These are phyloP conservation scores for Phytopythium ostracodes DNA, from an alignment of 352 stramenopile species.

Conservation along the genomic window DNA sequence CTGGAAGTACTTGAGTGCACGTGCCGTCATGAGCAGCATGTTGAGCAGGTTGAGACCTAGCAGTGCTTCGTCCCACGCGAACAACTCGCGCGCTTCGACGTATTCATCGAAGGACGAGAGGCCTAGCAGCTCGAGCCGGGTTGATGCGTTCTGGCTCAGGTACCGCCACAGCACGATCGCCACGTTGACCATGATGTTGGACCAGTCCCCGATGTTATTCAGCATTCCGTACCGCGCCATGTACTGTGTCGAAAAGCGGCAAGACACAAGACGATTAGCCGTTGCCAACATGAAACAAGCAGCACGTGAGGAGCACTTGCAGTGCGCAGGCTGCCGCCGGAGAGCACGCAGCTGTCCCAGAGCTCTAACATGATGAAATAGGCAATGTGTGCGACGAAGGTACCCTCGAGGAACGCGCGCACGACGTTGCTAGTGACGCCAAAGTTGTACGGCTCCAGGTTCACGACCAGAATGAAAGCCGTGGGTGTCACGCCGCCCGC, in stretches of 20 bases:
- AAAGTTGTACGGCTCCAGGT: constrained; percentile 70
- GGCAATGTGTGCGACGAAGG: constrained; percentile 45
- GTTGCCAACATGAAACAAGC: no score
- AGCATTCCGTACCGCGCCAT: constrained; percentile 53
- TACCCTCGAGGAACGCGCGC: constrained; percentile 34
- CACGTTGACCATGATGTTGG: constrained; percentile 53
- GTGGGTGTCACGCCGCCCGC: constrained; percentile 43
- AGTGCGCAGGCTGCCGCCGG: constrained; percentile 34
- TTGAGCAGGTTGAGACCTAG: constrained; percentile 67
- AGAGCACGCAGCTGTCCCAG: constrained; percentile 65
- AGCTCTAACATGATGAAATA: constrained; percentile 63
- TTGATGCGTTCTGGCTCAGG: constrained; percentile 35
- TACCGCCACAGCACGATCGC: constrained; percentile 60
- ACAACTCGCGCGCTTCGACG: constrained; percentile 39
- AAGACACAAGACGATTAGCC: neutral
- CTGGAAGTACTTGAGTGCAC: constrained; percentile 72
- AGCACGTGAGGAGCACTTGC: constrained; percentile 17
- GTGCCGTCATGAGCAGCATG: constrained; percentile 53
- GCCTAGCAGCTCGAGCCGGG: constrained; percentile 32
- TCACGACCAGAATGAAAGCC: constrained; percentile 45
- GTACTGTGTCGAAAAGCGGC: constrained; percentile 23
- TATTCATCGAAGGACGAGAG: constrained; percentile 59
- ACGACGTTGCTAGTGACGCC: constrained; percentile 38
- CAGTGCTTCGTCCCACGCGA: constrained; percentile 57
- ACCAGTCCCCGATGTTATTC: constrained; percentile 68